These are phyloP conservation scores for Secale cereale DNA, from an alignment of 176 grass and related monocot species.

Conservation along the genomic window DNA sequence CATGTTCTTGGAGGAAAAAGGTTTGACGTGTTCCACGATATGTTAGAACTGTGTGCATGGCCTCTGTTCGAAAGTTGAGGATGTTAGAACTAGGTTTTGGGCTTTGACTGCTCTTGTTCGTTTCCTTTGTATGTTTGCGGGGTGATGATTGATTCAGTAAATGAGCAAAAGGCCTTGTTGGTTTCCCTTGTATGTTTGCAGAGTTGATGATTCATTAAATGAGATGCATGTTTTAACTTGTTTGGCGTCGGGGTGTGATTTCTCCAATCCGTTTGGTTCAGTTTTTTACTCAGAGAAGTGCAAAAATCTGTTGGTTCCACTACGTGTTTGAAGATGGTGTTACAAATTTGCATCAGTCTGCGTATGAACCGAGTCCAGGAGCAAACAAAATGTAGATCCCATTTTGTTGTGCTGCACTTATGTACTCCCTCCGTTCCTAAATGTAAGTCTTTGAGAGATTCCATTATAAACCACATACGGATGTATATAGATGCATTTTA, in stretches of 20 bases:
- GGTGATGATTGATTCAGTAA: background rate
- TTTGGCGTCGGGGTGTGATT: background rate
- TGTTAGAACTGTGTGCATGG: background rate
- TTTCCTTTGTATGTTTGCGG: background rate
- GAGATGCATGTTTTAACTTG: background rate
- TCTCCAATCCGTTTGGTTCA: background rate
- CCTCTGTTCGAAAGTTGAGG: background rate
- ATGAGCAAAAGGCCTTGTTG: background rate
- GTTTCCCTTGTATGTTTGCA: background rate
- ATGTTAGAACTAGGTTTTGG: background rate
- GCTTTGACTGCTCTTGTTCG: background rate
- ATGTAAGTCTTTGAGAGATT: too few species aligned
- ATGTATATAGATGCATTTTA: too few species aligned
- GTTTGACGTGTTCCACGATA: background rate
- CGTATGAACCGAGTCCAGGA: background rate
- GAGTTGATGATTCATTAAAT: background rate
- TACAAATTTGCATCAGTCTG: background rate
- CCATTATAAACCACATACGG: too few species aligned
- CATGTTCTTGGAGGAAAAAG: conserved; percentile 21
- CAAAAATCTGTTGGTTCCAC: background rate
- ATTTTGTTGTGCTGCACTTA: background rate
- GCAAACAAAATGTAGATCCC: background rate
- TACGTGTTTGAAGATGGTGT: background rate
- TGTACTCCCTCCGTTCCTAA: too few species aligned
- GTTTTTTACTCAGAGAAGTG: background rate